Evolutionary conservation across 2,329 filamentous ascomycete genomes (phyloP).

Genomic region (Leptoxyphium fumago): DNA sequence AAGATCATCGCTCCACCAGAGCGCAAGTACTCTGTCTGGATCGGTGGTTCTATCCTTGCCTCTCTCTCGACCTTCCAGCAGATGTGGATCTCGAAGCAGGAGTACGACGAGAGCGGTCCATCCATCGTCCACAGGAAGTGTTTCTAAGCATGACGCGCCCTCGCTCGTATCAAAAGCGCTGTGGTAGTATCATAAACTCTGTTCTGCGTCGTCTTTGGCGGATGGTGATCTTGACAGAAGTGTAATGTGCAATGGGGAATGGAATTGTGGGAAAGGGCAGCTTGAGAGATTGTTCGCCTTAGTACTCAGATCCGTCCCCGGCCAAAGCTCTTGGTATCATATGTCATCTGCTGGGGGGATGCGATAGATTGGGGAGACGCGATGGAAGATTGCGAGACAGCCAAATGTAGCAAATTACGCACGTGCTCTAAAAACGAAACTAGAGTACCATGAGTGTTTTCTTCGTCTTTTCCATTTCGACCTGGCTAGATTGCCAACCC

Average conservation of each 20-base stretch:
- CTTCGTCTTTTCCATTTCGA: too few species aligned
- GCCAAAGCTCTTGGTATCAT: too few species aligned
- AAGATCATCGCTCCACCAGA: constrained; percentile 99
- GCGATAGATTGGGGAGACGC: too few species aligned
- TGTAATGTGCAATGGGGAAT: neutral
- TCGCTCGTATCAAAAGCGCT: neutral
- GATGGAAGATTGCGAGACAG: too few species aligned
- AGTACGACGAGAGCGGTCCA: constrained; percentile 99
- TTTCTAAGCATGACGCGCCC: constrained; percentile 59
- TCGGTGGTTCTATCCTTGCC: constrained; percentile 99
- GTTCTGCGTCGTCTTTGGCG: neutral
- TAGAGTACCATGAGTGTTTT: too few species aligned
- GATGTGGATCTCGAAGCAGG: constrained; percentile 99
- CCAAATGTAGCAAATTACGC: too few species aligned
- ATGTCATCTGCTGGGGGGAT: too few species aligned
- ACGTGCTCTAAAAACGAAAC: too few species aligned
- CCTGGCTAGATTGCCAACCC: too few species aligned
- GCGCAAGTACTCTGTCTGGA: constrained; percentile 99
- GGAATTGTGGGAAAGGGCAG: too few species aligned
- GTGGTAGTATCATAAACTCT: neutral
- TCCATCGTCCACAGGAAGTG: constrained; percentile 99
- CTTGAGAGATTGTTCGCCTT: too few species aligned
- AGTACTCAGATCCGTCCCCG: too few species aligned
- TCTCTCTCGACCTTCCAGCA: constrained; percentile 99
- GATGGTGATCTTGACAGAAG: neutral